Conservation (phyloP, 2,329 filamentous ascomycete genomes). For the Penicillium nordicum region DNA sequence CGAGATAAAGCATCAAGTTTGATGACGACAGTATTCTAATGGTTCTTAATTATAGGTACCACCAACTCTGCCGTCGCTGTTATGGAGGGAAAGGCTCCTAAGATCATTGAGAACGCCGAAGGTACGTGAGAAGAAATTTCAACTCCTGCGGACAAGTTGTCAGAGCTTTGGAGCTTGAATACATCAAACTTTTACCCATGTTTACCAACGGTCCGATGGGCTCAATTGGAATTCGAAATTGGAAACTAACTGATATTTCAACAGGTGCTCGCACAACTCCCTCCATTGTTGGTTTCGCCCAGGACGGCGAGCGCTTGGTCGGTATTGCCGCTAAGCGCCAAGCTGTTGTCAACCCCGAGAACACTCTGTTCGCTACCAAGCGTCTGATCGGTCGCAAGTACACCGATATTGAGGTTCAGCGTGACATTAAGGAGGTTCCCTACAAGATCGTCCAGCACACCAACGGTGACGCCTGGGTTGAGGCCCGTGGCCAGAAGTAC, state of each 20-base stretch:
- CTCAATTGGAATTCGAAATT: not conserved
- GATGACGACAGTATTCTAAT: slow-evolving; percentile 14
- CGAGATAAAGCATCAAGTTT: not conserved
- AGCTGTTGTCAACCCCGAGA: slow-evolving; percentile 96
- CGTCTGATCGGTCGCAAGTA: slow-evolving; percentile 98
- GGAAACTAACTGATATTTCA: slow-evolving; percentile 14
- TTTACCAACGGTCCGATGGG: not conserved
- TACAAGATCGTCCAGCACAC: slow-evolving; percentile 98
- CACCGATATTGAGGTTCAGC: slow-evolving; percentile 88
- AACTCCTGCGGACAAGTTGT: slow-evolving; percentile 6
- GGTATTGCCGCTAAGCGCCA: slow-evolving; percentile 98
- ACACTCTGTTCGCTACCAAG: slow-evolving; percentile 98
- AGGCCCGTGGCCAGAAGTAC: slow-evolving; percentile 90
- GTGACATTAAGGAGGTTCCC: slow-evolving; percentile 94
- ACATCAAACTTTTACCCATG: not conserved
- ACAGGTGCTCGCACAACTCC: slow-evolving; percentile 83
- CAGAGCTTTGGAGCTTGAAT: slow-evolving; percentile 4
- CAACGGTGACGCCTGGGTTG: slow-evolving; percentile 95
- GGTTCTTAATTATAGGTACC: slow-evolving; percentile 55
- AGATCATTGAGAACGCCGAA: slow-evolving; percentile 97
- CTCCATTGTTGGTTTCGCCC: slow-evolving; percentile 91
- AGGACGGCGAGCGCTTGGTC: slow-evolving; percentile 92
- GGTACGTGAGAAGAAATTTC: slow-evolving; percentile 52
- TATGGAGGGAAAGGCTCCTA: slow-evolving; percentile 94
- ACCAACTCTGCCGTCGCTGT: slow-evolving; percentile 97